Evolutionary conservation across 1,284 basidiomycete genomes (phyloP).

Genomic region (Leccinum fallax): DNA sequence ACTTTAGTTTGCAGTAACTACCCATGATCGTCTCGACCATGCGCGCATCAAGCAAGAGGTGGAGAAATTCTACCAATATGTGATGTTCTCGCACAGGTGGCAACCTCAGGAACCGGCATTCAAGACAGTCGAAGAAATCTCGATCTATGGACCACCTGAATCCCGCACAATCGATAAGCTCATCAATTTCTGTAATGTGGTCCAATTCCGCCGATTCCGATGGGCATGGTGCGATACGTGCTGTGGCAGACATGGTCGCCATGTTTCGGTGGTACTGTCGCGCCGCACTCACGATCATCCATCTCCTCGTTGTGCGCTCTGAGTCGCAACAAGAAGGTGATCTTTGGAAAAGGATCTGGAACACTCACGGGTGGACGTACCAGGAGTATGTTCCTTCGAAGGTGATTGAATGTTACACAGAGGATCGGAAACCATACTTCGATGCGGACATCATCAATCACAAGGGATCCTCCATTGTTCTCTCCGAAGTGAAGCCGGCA

Average conservation of each 20-base stretch:
- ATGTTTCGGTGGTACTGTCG: constrained; percentile 16
- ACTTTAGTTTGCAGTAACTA: neutral
- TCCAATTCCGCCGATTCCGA: neutral
- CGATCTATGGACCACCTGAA: constrained; percentile 3
- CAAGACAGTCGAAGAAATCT: neutral
- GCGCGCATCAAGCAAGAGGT: constrained; percentile 11
- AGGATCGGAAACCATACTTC: neutral
- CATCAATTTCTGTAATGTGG: constrained; percentile 3
- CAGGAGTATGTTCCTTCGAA: constrained; percentile 14
- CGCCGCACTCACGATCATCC: constrained; percentile 10
- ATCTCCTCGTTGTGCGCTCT: neutral
- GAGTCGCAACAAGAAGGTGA: neutral
- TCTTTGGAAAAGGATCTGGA: neutral
- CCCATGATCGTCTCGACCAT: neutral
- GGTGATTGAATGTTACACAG: constrained; percentile 12
- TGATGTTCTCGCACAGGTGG: constrained; percentile 20
- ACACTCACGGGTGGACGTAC: constrained; percentile 11
- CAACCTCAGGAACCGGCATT: constrained; percentile 8
- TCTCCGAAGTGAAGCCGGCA: neutral
- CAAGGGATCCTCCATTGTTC: too few species aligned
- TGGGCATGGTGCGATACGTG: constrained; percentile 15
- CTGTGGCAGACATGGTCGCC: constrained; percentile 6
- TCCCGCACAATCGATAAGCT: constrained; percentile 6
- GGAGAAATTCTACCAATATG: constrained; percentile 7
- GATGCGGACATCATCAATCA: too few species aligned